Conservation (phyloP, 2,329 filamentous ascomycete species). For the Stachybotrys chartarum region DNA sequence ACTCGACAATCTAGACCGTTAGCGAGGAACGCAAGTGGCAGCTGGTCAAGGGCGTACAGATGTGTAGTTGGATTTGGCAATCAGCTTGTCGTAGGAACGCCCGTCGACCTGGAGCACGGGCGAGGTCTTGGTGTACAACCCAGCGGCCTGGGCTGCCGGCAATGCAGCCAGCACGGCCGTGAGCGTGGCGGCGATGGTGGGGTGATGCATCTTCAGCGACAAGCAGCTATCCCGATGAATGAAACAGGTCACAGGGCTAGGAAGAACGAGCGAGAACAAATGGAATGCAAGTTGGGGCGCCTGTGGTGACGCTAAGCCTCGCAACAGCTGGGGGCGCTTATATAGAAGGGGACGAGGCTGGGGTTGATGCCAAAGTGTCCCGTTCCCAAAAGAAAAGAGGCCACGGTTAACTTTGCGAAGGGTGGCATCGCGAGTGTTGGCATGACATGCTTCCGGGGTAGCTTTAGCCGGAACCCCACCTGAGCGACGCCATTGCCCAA, state of each 20-base stretch:
- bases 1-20: constrained; percentile 56
- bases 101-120: constrained; percentile 76
- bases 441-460: not conserved
- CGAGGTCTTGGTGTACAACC: constrained; percentile 79
- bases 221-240: not conserved
- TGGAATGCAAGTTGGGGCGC: not conserved
- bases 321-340: not conserved
- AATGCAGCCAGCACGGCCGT: constrained; percentile 57
- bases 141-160: constrained; percentile 55
- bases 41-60: constrained; percentile 53
- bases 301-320: not conserved
- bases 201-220: constrained; percentile 41
- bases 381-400: constrained; percentile 16
- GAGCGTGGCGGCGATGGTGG: constrained; percentile 37
- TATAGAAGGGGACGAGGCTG: constrained; percentile 1
- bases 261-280: constrained; percentile 1
- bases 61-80: constrained; percentile 85
- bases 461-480: not conserved
- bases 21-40: not conserved
- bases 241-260: not conserved
- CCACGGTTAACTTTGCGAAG: constrained; percentile 16
- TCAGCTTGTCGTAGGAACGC: constrained; percentile 73
- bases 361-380: constrained; percentile 4
- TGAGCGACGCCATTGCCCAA: not conserved
- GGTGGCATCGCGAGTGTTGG: not conserved